A percentile compares a stretch with the other conserved stretches of the same genome.
These are phyloP conservation scores for Zostera marina DNA, from an alignment of 116 monocot species.

Conservation along the genomic window DNA sequence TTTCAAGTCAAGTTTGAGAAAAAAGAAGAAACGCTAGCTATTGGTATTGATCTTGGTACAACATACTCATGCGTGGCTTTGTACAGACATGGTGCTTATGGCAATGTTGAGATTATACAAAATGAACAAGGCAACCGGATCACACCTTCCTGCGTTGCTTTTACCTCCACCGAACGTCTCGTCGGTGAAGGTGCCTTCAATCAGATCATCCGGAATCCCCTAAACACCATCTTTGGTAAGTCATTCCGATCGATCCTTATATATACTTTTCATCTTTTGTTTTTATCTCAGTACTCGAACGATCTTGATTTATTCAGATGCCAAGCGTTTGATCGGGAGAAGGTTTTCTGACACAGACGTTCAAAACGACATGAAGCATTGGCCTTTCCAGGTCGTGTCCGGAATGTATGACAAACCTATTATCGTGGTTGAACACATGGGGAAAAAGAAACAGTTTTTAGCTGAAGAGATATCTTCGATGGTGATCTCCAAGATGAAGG, in stretches of 20 bases:
- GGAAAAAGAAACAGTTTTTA: background rate
- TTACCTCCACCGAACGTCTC: background rate
- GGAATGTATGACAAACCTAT: background rate
- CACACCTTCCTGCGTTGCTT: slow-evolving; percentile 2
- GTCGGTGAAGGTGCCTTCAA: background rate
- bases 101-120: background rate
- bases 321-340: background rate
- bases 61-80: slow-evolving; percentile 2
- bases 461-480: background rate
- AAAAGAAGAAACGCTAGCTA: too few species aligned
- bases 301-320: background rate
- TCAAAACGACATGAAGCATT: background rate
- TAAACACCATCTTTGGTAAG: background rate
- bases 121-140: background rate
- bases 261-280: background rate
- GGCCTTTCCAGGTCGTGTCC: background rate
- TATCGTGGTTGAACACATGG: background rate
- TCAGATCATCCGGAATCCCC: too few species aligned
- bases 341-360: background rate
- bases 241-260: background rate
- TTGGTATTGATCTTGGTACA: background rate
- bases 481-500: background rate
- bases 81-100: background rate
- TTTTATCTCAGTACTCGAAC: too few species aligned
- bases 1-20: too few species aligned